Conservation (phyloP, 805 yeast species). For the Starmerella apicola region DNA sequence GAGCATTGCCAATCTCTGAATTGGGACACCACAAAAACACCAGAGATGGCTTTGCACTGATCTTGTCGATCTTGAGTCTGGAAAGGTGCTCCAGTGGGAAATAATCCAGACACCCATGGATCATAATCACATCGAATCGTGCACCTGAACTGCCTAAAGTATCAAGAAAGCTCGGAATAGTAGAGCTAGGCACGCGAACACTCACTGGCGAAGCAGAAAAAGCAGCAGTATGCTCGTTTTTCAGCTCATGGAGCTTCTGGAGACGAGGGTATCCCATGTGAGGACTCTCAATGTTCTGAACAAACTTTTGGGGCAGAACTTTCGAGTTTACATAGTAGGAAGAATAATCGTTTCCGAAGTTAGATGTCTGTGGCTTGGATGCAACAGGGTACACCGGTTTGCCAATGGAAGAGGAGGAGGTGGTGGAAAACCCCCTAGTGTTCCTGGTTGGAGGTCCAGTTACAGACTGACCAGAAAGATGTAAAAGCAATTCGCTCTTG, state of each 20-base stretch:
- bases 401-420: no score
- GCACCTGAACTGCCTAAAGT: conserved; percentile 48
- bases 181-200: conserved; percentile 37
- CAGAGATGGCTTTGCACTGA: conserved; percentile 78
- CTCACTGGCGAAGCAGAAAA: conserved; percentile 59
- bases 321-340: conserved; percentile 56
- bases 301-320: conserved; percentile 46
- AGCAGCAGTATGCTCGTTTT: conserved; percentile 41
- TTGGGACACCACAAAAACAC: conserved; percentile 81
- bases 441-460: no score
- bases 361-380: conserved; percentile 4
- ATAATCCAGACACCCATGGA: conserved; percentile 61
- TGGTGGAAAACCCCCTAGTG: no score
- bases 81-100: conserved; percentile 44
- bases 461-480: no score
- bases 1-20: conserved; percentile 47
- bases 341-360: conserved; percentile 59
- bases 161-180: conserved; percentile 46
- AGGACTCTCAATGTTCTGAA: conserved; percentile 54
- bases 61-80: conserved; percentile 54
- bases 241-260: conserved; percentile 52
- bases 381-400: no score
- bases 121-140: conserved; percentile 81
- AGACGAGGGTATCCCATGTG: conserved; percentile 80
- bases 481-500: no score